Percentiles rank a stretch among this genome's conserved stretches.
Evolutionary conservation across 1,139 yeast species (phyloP).

Genomic region (Kodamaea fungicola): DNA sequence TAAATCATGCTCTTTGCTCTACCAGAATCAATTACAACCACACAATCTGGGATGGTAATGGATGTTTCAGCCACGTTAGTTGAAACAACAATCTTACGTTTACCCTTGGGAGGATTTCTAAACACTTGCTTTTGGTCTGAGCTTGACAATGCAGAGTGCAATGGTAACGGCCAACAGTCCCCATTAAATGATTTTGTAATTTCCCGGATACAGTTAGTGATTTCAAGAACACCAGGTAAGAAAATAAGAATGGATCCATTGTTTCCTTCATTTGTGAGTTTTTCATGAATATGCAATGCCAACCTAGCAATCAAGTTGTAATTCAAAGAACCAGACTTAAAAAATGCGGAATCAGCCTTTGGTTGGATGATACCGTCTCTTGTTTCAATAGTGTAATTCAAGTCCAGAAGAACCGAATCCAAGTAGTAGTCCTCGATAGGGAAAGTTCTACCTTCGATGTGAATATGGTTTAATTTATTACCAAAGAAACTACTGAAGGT

Average conservation of each 20-base stretch:
- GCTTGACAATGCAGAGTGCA: constrained; percentile 84
- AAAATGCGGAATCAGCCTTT: constrained; percentile 59
- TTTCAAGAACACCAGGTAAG: constrained; percentile 89
- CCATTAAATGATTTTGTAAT: constrained; percentile 20
- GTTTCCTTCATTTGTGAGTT: constrained; percentile 36
- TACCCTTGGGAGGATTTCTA: constrained; percentile 44
- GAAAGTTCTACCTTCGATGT: constrained; percentile 90
- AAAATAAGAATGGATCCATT: constrained; percentile 80
- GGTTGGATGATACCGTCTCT: constrained; percentile 47
- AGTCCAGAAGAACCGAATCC: constrained; percentile 54
- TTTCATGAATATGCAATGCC: constrained; percentile 49
- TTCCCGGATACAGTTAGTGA: constrained; percentile 44
- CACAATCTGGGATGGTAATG: constrained; percentile 90
- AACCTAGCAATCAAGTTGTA: constrained; percentile 65
- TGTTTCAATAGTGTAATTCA: constrained; percentile 52
- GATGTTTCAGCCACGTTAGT: constrained; percentile 89
- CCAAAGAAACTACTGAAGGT: constrained; percentile 64
- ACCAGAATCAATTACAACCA: constrained; percentile 87
- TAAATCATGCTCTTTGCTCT: constrained; percentile 75
- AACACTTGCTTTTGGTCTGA: constrained; percentile 81
- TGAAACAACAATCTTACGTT: constrained; percentile 80
- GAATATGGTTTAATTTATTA: constrained; percentile 51
- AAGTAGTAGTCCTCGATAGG: constrained; percentile 78
- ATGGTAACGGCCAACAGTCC: constrained; percentile 57
- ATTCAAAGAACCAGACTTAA: constrained; percentile 64